Evolutionary conservation across 2,329 filamentous ascomycete genomes (phyloP), one percentile per base, ranked within the genome.

Genomic region (Chlorencoelia australis): DNA sequence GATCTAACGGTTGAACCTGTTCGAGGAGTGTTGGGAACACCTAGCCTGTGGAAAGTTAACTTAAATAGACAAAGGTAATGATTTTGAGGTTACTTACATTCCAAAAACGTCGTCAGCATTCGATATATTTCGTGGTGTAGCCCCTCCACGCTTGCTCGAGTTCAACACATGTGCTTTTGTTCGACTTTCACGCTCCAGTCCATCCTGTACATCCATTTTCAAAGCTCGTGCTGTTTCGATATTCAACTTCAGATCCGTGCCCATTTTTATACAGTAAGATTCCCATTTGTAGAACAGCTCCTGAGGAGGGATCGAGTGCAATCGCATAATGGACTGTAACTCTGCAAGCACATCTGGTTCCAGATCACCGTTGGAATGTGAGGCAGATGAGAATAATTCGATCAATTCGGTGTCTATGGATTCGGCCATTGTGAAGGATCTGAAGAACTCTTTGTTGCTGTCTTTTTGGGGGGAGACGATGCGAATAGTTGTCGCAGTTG

Each of bases 261-360:
- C 85, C 79, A 96, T 87, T 61, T 89, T 94, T 57, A 98, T 81
- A 60, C 83, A 88, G 68, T 95, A 96, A 1, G 87, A 89, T 60
- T 98, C 91, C 91, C 91, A 98, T 69, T 96, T 96, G 75, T 86
- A 95, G 61, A 86, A 95, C 17, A 96, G 69, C 57, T 96, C 91
- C 58, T 96, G 79, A 21, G 79, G 70, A 11, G 78, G 75, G 42
- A 96, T 72, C 31, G 76, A 77, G 62, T 95, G 85, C 42, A 96
- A 69, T 37, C 80, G 78, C 64, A 91, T 73, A 57, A 94, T 93
- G 40, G 86, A 93, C 56, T 82, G 73, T 48, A 98, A 68, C 63
- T 95, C 88, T 35, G 71, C 66, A 46, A 86, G 65, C 39, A 96
- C 73, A 59, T 96, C 89, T 45, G 77, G 66, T 43, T 85, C 75